These are phyloP conservation scores for Aspergillus intermedius DNA, from an alignment of 2,329 filamentous ascomycete species.

Conservation along the genomic window DNA sequence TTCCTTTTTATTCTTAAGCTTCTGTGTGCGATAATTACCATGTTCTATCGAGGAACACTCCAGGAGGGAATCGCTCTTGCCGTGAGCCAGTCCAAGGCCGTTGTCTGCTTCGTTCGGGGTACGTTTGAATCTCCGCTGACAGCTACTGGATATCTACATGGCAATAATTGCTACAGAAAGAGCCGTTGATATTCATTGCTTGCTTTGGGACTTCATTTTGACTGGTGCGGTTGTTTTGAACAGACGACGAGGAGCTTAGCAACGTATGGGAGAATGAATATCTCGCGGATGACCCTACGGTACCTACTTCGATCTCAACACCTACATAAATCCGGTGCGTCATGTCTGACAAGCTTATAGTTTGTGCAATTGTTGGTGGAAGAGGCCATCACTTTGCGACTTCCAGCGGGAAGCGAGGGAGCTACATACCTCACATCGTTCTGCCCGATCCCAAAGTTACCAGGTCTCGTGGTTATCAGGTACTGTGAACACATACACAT, in stretches of 20 bases:
- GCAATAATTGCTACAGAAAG: background rate
- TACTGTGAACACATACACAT: conserved; percentile 30
- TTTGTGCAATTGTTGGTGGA: conserved; percentile 51
- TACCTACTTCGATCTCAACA: background rate
- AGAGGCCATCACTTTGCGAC: conserved; percentile 62
- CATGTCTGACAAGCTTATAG: conserved; percentile 32
- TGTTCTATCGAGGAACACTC: conserved; percentile 77
- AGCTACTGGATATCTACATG: background rate
- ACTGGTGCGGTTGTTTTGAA: background rate
- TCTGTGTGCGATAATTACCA: conserved; percentile 30
- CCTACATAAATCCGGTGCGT: background rate
- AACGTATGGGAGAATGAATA: conserved; percentile 66
- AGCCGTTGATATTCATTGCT: background rate
- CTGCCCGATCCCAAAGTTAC: conserved; percentile 71
- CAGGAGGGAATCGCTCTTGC: conserved; percentile 75
- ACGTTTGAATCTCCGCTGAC: conserved; percentile 20
- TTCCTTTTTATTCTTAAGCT: background rate
- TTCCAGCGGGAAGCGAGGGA: conserved; percentile 69
- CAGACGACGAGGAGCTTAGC: conserved; percentile 66
- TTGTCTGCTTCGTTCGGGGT: conserved; percentile 82
- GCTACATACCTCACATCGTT: conserved; percentile 75
- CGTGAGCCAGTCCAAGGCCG: conserved; percentile 66
- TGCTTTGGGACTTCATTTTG: background rate
- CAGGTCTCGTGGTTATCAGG: conserved; percentile 73
- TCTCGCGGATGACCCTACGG: conserved; percentile 44